Percentiles rank a stretch among this genome's conserved stretches.
Evolutionary conservation across 768 basidiomycete genomes (phyloP).

Genomic region (Suillus fuscotomentosus): DNA sequence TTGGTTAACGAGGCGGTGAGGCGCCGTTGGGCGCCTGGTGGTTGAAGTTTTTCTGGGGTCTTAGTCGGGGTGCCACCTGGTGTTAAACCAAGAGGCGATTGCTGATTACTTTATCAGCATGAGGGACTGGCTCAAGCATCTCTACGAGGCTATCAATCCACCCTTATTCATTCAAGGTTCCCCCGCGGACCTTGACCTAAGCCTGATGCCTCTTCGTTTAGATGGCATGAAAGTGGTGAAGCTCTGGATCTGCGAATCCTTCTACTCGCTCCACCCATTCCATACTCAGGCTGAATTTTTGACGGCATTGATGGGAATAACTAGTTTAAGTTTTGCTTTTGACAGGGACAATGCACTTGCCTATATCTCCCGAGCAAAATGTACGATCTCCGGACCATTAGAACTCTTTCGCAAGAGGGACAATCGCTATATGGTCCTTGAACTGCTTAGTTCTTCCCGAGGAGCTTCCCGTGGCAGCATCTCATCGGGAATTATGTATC

Average conservation of each 20-base stretch:
- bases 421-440: slow-evolving; percentile 28
- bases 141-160: slow-evolving; percentile 53
- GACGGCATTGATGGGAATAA: slow-evolving; percentile 37
- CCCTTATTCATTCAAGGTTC: slow-evolving; percentile 47
- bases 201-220: slow-evolving; percentile 38
- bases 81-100: too few relatives aligned
- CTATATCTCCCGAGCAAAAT: slow-evolving; percentile 36
- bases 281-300: slow-evolving; percentile 32
- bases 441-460: slow-evolving; percentile 29
- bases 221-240: slow-evolving; percentile 38
- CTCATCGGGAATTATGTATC: slow-evolving; percentile 32
- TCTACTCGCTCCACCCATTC: slow-evolving; percentile 30
- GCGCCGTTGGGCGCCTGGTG: too few relatives aligned
- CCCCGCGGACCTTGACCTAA: slow-evolving; percentile 30
- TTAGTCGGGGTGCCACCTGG: too few relatives aligned
- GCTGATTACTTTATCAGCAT: not conserved
- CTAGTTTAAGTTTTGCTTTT: slow-evolving; percentile 37
- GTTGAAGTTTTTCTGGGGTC: too few relatives aligned
- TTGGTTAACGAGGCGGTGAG: too few relatives aligned
- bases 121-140: slow-evolving; percentile 39
- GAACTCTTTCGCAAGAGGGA: slow-evolving; percentile 11
- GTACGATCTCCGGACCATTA: slow-evolving; percentile 14
- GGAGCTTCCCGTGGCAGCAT: slow-evolving; percentile 26
- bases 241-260: slow-evolving; percentile 44
- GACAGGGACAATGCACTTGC: slow-evolving; percentile 32